Evolutionary conservation across 1,284 basidiomycete genomes (phyloP).

Genomic region (Mycena citricolor): DNA sequence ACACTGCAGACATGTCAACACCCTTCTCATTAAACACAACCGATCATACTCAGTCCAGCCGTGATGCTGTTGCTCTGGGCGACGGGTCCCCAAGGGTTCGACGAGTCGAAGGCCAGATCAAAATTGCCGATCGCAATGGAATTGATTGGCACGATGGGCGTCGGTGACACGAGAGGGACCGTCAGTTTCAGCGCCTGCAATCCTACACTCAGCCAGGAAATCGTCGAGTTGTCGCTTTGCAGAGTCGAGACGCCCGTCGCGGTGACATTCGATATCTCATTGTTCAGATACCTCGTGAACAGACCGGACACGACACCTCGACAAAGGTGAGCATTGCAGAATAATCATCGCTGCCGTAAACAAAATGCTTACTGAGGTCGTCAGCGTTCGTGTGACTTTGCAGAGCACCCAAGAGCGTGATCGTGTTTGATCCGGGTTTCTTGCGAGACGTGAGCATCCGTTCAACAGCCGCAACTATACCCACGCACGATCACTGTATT

Average conservation of each 20-base stretch:
- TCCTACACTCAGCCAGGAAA: constrained; percentile 71
- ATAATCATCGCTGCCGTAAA: not conserved
- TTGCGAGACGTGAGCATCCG: constrained; percentile 26
- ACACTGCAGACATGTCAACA: constrained; percentile 37
- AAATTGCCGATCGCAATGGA: constrained; percentile 66
- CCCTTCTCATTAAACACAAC: not conserved
- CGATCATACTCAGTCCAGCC: constrained; percentile 52
- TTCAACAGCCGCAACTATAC: constrained; percentile 5
- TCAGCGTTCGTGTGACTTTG: constrained; percentile 51
- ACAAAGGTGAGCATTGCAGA: not conserved
- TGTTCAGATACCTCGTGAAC: constrained; percentile 77
- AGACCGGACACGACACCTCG: constrained; percentile 54
- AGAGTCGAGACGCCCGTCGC: constrained; percentile 60
- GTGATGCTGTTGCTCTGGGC: constrained; percentile 59
- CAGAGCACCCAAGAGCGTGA: constrained; percentile 63
- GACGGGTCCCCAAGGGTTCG: constrained; percentile 60
- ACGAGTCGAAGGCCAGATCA: constrained; percentile 55
- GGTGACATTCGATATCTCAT: constrained; percentile 56
- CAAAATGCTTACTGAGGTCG: constrained; percentile 37
- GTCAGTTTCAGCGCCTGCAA: constrained; percentile 55
- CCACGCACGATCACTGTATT: constrained; percentile 51
- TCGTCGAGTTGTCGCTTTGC: constrained; percentile 53
- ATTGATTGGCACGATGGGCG: constrained; percentile 65
- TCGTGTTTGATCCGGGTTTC: constrained; percentile 57
- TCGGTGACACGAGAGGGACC: constrained; percentile 61